Percentiles rank a stretch among this genome's conserved stretches.
phyloP scores from a whole-genome alignment of 2,329 filamentous ascomycete species.

The Trichocomaceae sp. region DNA sequence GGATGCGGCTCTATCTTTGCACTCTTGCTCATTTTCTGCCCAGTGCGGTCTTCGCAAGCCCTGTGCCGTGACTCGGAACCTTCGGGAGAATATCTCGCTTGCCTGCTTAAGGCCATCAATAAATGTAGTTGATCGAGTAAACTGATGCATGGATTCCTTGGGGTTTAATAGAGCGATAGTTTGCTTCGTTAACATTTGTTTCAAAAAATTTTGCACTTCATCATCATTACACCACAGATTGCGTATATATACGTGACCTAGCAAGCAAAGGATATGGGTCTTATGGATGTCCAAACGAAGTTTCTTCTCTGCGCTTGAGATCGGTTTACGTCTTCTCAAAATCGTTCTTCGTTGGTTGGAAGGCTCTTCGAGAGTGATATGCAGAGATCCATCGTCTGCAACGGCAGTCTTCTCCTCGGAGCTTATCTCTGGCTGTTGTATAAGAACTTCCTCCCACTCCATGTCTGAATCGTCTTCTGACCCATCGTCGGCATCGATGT shows the following conservation, averaged over 20 bases:
- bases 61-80: constrained; percentile 64
- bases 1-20: constrained; percentile 53
- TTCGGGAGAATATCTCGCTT: constrained; percentile 59
- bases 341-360: constrained; percentile 20
- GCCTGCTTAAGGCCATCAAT: constrained; percentile 70
- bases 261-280: constrained; percentile 72
- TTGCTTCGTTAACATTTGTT: constrained; percentile 59
- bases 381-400: constrained; percentile 23
- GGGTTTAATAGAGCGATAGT: constrained; percentile 64
- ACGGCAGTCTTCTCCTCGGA: constrained; percentile 16
- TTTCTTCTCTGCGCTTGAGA: constrained; percentile 52
- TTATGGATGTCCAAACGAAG: constrained; percentile 74
- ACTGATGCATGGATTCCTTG: constrained; percentile 60
- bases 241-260: constrained; percentile 68
- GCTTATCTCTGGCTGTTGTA: constrained; percentile 29
- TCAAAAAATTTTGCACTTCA: constrained; percentile 58
- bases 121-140: constrained; percentile 67
- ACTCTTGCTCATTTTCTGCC: constrained; percentile 60
- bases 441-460: constrained; percentile 42
- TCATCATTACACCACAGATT: constrained; percentile 86
- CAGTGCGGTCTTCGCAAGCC: constrained; percentile 68
- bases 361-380: constrained; percentile 34
- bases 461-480: constrained; percentile 51
- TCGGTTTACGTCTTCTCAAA: constrained; percentile 43
- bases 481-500: constrained; percentile 33